Evolutionary conservation across 305 asterid genomes (phyloP).

Genomic region (Ajuga reptans): DNA sequence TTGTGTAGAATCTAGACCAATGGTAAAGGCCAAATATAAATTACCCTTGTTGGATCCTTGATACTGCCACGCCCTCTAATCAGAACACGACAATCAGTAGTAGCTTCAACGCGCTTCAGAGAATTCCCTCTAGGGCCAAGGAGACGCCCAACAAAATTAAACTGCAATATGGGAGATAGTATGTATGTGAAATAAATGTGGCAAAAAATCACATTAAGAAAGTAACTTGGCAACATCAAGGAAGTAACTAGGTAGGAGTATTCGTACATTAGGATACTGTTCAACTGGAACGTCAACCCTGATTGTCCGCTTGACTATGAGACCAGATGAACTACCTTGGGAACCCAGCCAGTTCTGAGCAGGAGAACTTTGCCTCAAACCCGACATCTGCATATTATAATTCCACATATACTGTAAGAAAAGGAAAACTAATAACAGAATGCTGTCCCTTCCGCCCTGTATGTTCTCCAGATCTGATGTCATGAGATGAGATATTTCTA

Average conservation of each 20-base stretch:
- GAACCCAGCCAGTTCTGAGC: conserved; percentile 81
- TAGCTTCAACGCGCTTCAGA: conserved; percentile 91
- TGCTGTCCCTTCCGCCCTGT: conserved; percentile 12
- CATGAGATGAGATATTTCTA: neutral
- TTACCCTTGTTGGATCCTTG: conserved; percentile 89
- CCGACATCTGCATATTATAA: conserved; percentile 57
- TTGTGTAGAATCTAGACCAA: neutral
- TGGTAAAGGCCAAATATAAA: neutral
- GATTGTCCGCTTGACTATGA: conserved; percentile 76
- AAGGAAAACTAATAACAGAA: conserved; percentile 14
- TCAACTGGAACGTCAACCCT: conserved; percentile 96
- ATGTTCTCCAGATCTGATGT: conserved; percentile 4
- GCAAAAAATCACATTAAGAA: neutral
- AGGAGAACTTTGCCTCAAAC: conserved; percentile 67
- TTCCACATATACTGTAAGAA: conserved; percentile 26
- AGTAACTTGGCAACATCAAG: neutral
- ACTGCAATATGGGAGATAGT: conserved; percentile 44
- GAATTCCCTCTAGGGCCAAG: conserved; percentile 99
- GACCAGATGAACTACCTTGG: conserved; percentile 86
- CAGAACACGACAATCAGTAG: conserved; percentile 91
- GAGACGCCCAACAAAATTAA: conserved; percentile 94
- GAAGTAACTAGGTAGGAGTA: conserved; percentile 19
- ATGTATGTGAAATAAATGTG: conserved; percentile 9
- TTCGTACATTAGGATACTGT: conserved; percentile 69
- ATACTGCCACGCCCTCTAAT: conserved; percentile 96